These are phyloP conservation scores for Carex arenaria DNA, from an alignment of 202 grass and related monocot species.

Conservation along the genomic window DNA sequence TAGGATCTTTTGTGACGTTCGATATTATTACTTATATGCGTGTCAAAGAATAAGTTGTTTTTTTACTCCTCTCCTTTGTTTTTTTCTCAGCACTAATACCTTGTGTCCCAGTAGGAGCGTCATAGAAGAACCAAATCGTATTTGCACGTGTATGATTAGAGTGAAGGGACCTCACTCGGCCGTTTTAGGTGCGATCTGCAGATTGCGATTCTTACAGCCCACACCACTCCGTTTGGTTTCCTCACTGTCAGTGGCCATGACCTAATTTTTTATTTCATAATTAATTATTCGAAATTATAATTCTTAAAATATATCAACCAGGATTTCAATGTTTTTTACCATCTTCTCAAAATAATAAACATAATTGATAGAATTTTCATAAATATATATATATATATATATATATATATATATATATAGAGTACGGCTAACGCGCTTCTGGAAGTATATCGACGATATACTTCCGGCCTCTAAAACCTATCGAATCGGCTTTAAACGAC, in stretches of 20 bases:
- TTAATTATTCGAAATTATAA: background rate
- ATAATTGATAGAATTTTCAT: too few relatives aligned
- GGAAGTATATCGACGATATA: too few relatives aligned
- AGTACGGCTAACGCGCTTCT: too few relatives aligned
- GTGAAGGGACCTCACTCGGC: background rate
- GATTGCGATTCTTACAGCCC: background rate
- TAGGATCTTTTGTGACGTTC: background rate
- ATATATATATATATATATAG: too few relatives aligned
- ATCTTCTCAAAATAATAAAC: too few relatives aligned
- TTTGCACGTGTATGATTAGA: conserved; percentile 9
- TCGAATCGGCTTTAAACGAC: too few relatives aligned
- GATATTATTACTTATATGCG: background rate
- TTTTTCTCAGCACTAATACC: too few relatives aligned
- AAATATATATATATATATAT: too few relatives aligned
- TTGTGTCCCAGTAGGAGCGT: background rate
- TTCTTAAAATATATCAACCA: background rate
- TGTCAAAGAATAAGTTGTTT: background rate
- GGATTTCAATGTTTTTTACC: background rate
- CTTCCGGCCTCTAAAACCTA: too few relatives aligned
- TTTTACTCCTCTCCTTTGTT: too few relatives aligned
- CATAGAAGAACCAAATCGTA: background rate
- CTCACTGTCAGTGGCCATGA: background rate
- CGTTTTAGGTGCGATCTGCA: conserved; percentile 14
- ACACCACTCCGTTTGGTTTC: background rate
- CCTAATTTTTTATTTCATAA: background rate